phyloP scores from a whole-genome alignment of 148 eudicot species.

The Cornus controversa region DNA sequence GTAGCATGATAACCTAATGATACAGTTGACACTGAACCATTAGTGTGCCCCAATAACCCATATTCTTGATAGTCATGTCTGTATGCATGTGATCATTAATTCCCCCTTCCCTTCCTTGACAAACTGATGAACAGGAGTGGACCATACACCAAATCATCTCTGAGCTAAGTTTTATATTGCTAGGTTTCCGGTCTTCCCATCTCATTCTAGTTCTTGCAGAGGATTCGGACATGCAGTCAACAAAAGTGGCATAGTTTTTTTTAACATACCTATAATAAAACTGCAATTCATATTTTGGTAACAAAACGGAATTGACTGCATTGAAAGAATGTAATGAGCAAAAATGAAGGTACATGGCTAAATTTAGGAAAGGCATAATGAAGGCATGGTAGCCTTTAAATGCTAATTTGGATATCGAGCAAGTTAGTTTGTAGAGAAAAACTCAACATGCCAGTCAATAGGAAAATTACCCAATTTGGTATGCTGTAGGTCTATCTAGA shows the following conservation, averaged over 20 bases:
- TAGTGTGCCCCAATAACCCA: constrained; percentile 2
- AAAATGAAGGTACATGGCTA: background rate
- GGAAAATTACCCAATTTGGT: background rate
- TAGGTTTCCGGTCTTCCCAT: background rate
- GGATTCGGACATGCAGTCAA: constrained; percentile 1
- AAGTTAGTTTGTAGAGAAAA: background rate
- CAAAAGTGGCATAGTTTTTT: background rate
- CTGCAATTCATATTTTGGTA: background rate
- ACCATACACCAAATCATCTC: background rate
- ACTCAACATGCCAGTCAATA: background rate
- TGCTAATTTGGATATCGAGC: background rate
- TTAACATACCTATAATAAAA: too few relatives aligned
- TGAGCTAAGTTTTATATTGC: background rate
- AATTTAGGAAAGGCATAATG: background rate
- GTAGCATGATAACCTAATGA: background rate
- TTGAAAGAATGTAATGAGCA: background rate
- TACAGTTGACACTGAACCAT: background rate
- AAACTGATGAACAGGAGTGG: background rate
- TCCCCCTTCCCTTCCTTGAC: background rate
- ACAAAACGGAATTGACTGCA: background rate
- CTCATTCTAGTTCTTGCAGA: background rate
- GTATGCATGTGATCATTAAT: background rate
- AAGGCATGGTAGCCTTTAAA: background rate
- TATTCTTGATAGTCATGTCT: background rate
- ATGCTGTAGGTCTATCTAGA: constrained; percentile 1